Conservation (phyloP, 1,284 basidiomycete species). For the Earliella scabrosa region DNA sequence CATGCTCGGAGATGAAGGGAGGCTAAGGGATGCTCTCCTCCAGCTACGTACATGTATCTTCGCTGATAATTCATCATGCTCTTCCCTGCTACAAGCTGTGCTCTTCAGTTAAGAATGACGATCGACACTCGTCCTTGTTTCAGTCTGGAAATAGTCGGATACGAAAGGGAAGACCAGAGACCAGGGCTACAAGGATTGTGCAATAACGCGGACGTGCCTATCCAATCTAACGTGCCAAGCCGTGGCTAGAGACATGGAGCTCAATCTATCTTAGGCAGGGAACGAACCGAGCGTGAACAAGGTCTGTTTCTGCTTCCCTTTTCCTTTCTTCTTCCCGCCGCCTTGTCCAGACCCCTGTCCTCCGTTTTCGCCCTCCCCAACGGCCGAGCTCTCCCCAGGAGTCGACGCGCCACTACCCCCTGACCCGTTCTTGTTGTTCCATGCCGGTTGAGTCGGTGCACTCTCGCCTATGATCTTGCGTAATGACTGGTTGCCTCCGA, state of each 20-base stretch:
- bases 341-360: conserved; percentile 8
- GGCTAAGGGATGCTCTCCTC: neutral
- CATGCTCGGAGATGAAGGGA: too few relatives aligned
- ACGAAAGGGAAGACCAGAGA: too few relatives aligned
- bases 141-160: too few relatives aligned
- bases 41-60: conserved; percentile 20
- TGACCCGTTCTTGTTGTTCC: conserved; percentile 56
- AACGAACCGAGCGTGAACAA: conserved; percentile 74
- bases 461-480: conserved; percentile 69
- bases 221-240: too few relatives aligned
- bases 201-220: too few relatives aligned
- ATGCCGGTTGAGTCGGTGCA: conserved; percentile 52
- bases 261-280: conserved; percentile 44
- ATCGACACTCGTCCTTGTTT: too few relatives aligned
- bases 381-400: conserved; percentile 24
- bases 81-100: neutral
- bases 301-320: conserved; percentile 85
- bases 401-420: conserved; percentile 42
- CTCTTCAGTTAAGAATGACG: too few relatives aligned
- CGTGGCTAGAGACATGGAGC: too few relatives aligned
- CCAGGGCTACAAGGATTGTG: too few relatives aligned
- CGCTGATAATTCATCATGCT: conserved; percentile 7
- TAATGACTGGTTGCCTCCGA: conserved; percentile 72
- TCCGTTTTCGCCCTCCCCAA: conserved; percentile 16
- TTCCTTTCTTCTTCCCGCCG: conserved; percentile 74